phyloP scores from a whole-genome alignment of 805 yeast genomes.

The Metschnikowia dekortorum region DNA sequence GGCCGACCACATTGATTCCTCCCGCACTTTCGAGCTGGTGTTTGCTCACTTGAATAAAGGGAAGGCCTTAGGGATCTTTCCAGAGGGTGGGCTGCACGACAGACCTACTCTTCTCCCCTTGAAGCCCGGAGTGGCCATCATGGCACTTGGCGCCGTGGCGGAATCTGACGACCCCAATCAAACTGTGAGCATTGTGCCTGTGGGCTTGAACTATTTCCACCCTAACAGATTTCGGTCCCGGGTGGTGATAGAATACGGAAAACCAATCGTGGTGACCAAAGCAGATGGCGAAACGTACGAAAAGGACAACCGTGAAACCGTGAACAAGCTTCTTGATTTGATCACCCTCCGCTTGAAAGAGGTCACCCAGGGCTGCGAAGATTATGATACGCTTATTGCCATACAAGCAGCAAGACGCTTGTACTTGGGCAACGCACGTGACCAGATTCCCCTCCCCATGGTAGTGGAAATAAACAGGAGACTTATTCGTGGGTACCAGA shows the following conservation, averaged over 20 bases:
- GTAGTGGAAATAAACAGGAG: slow-evolving; percentile 41
- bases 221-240: slow-evolving; percentile 39
- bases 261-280: slow-evolving; percentile 33
- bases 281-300: slow-evolving; percentile 25
- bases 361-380: slow-evolving; percentile 39
- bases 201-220: slow-evolving; percentile 41
- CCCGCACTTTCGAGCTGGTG: slow-evolving; percentile 33
- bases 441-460: slow-evolving; percentile 35
- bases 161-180: slow-evolving; percentile 20
- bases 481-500: slow-evolving; percentile 33
- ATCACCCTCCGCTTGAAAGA: slow-evolving; percentile 34
- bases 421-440: slow-evolving; percentile 32
- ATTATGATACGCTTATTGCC: slow-evolving; percentile 40
- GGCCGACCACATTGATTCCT: slow-evolving; percentile 40
- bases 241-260: slow-evolving; percentile 41
- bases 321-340: slow-evolving; percentile 23
- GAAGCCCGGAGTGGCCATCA: slow-evolving; percentile 43
- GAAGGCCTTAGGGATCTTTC: slow-evolving; percentile 37
- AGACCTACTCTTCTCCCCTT: slow-evolving; percentile 39
- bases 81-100: slow-evolving; percentile 44
- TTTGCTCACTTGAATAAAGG: slow-evolving; percentile 33
- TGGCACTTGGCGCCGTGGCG: slow-evolving; percentile 41
- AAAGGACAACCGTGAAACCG: slow-evolving; percentile 24
- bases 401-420: slow-evolving; percentile 41
- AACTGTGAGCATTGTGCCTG: slow-evolving; percentile 32